Base-by-base conservation (phyloP, 257 asterid species). In the Penstemon davidsonii region DNA sequence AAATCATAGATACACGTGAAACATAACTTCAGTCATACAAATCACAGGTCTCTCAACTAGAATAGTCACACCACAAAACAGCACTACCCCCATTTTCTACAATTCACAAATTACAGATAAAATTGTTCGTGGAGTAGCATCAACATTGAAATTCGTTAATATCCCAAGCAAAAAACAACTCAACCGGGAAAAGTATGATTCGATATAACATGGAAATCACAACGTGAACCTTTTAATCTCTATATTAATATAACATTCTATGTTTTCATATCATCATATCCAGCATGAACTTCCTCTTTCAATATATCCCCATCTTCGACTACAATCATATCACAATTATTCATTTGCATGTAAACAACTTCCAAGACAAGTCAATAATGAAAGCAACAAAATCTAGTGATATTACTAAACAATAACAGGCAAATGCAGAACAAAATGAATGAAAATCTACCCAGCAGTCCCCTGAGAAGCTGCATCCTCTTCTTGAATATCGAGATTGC, bases 391-490 rank as follows among this genome's bases (percentile, higher is more conserved):
- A 54, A 25, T 49, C 44, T 44, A 71, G 33, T 25, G 33, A 25
- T 25, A 25, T 25, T 6, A 61, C 69, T n/a, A 9, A 73, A 58
- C 43, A 69, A 59, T 42, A 33, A 36, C 67, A 67, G 47, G 33
- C 55, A 8, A 43, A 55, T 15, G 18, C 57, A 51, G 33, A 25
- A 69, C 63, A 3, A 33, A 53, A 4, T 6, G 13, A 70, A 41
- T 51, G 1, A 7, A 57, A 54, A 39, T 10, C 84, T 80, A 90
- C 97, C 91, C 85, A 62, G 86, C 82, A 38, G 87, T 76, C 72
- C 82, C 91, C 76, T 78, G 88, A 62, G 95, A 82, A 63, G 84
- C 87, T 13, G 82, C 93, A 64, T 84, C 95, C 54, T 90, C 95
- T 40, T 87, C 96, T 66, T 84, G 90, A 55, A 83, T 82, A 73